Base-by-base conservation (phyloP, 2,329 filamentous ascomycete species). In the Xylaria sp. region DNA sequence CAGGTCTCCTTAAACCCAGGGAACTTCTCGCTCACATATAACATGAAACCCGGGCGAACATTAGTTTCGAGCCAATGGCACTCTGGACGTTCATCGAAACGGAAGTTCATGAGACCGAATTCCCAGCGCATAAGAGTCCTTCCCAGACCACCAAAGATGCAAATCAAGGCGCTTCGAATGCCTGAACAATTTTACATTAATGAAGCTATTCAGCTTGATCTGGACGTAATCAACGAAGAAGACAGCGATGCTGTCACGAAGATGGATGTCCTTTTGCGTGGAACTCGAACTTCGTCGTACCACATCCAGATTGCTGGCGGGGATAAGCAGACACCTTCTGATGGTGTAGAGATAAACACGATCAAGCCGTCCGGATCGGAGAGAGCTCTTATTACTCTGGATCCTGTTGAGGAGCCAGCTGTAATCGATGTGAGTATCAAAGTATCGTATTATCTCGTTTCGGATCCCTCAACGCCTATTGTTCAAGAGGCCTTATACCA, bases 121-220 rank as follows among this genome's bases (percentile, higher is more conserved):
- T 75, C 82, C 7, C 78, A 83, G 39, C 76, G 77, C 1, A 83
- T 96, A 58, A 87, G 84, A 58, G 86, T 99, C 23, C 80, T 92
- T 57, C 93, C 94, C 1, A 90, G 95, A 65, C 94, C 93, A 34
- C 94, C 94, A 0, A 97, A 97, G 74, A 85, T 99, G 77, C 86
- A 91, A 66, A 84, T 99, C 51, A 81, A 78, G 30, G 76, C 91
- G 8, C 78, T 83, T 1, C 81, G 84, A 47, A 74, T 87, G 6
- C 78, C 81, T 59, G 80, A 84, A 10, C 87, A 92, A 57, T 95
- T 93, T 72, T 97, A 96, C 71, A 90, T 89, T 1, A 89, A 95
- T 67, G 94, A 99, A 75, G 73, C 78, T 0, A 83, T 97, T 34
- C 77, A 78, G 5, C 73, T 97, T 19, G 76, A 81, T 0, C 78